phyloP scores from a whole-genome alignment of 805 yeast species.

The Schwanniomyces occidentalis region DNA sequence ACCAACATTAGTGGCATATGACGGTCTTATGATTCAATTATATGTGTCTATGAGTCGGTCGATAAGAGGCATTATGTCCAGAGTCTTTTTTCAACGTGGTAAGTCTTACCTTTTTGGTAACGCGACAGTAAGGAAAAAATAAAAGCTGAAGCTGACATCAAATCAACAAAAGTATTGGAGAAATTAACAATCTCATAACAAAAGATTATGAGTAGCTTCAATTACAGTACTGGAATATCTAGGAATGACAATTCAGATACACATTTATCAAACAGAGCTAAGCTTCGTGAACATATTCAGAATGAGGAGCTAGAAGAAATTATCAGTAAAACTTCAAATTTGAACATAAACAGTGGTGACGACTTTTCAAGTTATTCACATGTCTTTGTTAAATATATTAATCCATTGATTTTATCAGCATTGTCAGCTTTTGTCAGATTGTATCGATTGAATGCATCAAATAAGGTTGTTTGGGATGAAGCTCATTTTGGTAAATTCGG shows the following conservation, averaged over 20 bases:
- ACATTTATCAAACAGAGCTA: slow-evolving; percentile 1
- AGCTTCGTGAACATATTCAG: no score
- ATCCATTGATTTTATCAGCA: slow-evolving; percentile 36
- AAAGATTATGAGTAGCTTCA: background rate
- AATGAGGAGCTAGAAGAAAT: slow-evolving; percentile 20
- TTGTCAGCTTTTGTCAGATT: slow-evolving; percentile 56
- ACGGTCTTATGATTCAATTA: no score
- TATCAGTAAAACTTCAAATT: slow-evolving; percentile 20
- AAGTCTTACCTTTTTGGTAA: no score
- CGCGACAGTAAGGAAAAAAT: no score
- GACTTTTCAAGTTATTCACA: background rate
- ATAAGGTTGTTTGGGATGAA: slow-evolving; percentile 92
- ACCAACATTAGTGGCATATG: no score
- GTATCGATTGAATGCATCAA: slow-evolving; percentile 69
- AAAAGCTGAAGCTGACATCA: no score
- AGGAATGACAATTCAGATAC: slow-evolving; percentile 1
- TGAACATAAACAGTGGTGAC: slow-evolving; percentile 11
- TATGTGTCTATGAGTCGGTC: no score
- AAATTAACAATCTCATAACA: no score
- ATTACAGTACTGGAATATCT: slow-evolving; percentile 4
- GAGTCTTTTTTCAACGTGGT: no score
- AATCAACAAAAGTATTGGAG: no score
- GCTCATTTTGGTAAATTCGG: slow-evolving; percentile 98
- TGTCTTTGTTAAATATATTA: slow-evolving; percentile 15
- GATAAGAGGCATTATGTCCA: no score